Conservation (phyloP, 768 basidiomycete species). For the Macrolepiota albuminosa region DNA sequence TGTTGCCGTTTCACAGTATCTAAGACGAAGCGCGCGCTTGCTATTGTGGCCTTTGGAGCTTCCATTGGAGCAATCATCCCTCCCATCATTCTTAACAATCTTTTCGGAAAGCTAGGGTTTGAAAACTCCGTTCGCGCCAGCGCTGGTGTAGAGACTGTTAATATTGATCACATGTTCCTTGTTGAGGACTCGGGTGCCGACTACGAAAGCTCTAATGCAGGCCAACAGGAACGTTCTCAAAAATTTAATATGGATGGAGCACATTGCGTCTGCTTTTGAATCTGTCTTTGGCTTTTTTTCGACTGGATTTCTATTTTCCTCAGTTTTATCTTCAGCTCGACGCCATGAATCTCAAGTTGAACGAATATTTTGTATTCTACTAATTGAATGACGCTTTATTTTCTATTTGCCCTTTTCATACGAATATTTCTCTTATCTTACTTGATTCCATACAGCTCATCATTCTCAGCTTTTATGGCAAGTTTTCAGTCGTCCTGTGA, state of each 20-base stretch:
- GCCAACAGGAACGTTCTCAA: constrained; percentile 1
- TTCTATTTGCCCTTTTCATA: background rate
- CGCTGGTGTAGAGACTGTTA: constrained; percentile 34
- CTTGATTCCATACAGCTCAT: constrained; percentile 14
- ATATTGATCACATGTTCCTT: constrained; percentile 35
- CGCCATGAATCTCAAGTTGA: constrained; percentile 25
- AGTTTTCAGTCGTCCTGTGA: background rate
- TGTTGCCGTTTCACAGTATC: constrained; percentile 42
- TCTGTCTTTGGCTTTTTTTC: constrained; percentile 10
- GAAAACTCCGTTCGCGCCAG: constrained; percentile 36
- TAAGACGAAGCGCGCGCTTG: constrained; percentile 32
- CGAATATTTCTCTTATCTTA: background rate
- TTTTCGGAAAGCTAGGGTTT: constrained; percentile 33
- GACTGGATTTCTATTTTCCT: constrained; percentile 25
- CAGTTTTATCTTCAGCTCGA: constrained; percentile 37
- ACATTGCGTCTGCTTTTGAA: constrained; percentile 12
- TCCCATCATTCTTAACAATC: constrained; percentile 43
- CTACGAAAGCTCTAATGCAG: constrained; percentile 12
- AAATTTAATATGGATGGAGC: constrained; percentile 15
- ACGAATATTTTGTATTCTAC: constrained; percentile 25
- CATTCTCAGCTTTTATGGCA: constrained; percentile 17
- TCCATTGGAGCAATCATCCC: constrained; percentile 41
- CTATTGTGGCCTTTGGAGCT: constrained; percentile 41
- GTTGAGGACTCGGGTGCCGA: constrained; percentile 32
- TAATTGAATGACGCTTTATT: constrained; percentile 16